Evolutionary conservation across 331 rosid genomes (phyloP), one percentile per base, ranked within the genome.

Genomic region (Rhamnella rubrinervis): DNA sequence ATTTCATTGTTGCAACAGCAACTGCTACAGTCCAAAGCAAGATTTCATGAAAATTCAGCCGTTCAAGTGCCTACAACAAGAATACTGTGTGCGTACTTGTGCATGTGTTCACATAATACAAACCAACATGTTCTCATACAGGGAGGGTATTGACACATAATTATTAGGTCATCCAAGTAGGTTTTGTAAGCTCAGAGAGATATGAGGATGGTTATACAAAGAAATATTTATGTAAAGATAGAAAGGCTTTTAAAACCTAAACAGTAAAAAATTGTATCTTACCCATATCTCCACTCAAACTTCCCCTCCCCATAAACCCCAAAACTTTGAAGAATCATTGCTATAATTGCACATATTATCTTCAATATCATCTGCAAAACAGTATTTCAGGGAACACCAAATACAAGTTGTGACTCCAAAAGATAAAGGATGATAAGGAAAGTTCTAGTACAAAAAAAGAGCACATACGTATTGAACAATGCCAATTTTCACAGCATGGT

Each of bases 301-400:
- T 77, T 87, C 55, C 97, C 99, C 75, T 95, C 99, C 71, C 99
- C 99, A 80, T 95, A 95, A 77, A 91, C 97, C 78, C 96, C 99
- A 40, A 86, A 86, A 73, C 88, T 69, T 84, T 95, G 83, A 49
- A 95, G 96, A 80, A 95, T 80, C 95, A 95, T 91, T 53, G 99
- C 97, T 71, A 95, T 78, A 81, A 95, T 71, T 2, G 99, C 97
- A 72, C 99, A 95, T 57, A 95, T 91, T 97, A 91, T 72, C 81
- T 95, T 95, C 76, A 95, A 60, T 72, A 95, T 87, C 99, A 95
- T 95, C 99, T 95, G 87, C 71, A 80, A 82, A 68, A 68, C 25
- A 75, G 63, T 16, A 71, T 44, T 72, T 77, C 61, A 82, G 78
- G 63, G 26, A 79, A 64, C 55, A 80, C 75, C 38, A 57, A 56